Evolutionary conservation across 176 grass and related monocot genomes (phyloP).

Genomic region (Zoysia pacifica): DNA sequence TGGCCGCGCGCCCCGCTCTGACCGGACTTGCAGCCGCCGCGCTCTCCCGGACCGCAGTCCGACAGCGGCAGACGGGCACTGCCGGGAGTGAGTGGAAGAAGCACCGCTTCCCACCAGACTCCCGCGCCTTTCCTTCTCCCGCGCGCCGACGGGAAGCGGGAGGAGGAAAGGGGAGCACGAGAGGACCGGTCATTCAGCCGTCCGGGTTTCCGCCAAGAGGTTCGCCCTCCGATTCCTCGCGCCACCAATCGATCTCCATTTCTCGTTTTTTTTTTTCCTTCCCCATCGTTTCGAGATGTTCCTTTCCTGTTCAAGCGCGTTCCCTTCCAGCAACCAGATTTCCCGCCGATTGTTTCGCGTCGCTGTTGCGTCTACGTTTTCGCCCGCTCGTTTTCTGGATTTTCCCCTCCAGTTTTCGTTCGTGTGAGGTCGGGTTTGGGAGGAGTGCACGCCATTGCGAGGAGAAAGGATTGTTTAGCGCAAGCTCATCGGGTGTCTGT

Average conservation of each 20-base stretch:
- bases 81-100: background rate
- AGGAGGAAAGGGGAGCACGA: background rate
- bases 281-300: background rate
- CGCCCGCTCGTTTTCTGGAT: background rate
- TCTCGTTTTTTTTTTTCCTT: background rate
- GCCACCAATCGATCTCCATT: background rate
- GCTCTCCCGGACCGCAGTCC: background rate
- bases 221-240: conserved; percentile 21
- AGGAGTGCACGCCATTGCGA: background rate
- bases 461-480: background rate
- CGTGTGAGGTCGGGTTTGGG: background rate
- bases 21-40: background rate
- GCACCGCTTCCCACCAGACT: background rate
- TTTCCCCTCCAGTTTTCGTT: background rate
- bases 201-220: conserved; percentile 35
- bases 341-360: background rate
- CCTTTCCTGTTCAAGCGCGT: background rate
- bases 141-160: background rate
- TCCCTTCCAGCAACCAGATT: background rate
- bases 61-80: background rate
- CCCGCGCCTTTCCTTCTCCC: background rate
- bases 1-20: conserved; percentile 23
- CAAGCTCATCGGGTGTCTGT: background rate
- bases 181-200: background rate
- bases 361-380: background rate